Evolutionary conservation across 139 green algal species (phyloP), one percentile per base, ranked within the genome.

Genomic region (Haematococcus lacustris): DNA sequence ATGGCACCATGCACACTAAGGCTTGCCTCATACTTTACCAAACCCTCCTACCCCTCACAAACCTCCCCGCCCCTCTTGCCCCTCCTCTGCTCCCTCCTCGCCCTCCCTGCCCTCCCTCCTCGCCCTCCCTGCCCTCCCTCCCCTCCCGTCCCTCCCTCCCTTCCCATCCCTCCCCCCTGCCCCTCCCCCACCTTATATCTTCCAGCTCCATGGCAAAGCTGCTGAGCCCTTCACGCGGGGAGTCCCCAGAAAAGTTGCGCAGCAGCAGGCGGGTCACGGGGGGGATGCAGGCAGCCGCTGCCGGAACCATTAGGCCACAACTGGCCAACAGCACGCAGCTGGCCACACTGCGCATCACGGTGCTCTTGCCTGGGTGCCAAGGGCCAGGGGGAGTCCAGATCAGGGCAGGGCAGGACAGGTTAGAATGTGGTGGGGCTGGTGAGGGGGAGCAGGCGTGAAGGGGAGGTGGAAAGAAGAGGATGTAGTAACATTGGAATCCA

Each of bases 351-450:
- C 94, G 88, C 53, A 97, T 82, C 21, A 97, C 73, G 1, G 93
- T 98, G 41, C 82, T 93, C 82, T 98, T 98, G 74, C 93, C 93
- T 76, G 80, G n/a, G n/a, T n/a, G n/a, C n/a, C n/a, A n/a, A n/a
- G n/a, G n/a, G n/a, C n/a, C 61, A 43, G 21, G 61, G 57, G 17
- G 57, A 13, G 57, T 21, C 13, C 47, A 21, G 13, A 57, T 21
- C 13, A 13, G 21, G 13, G 21, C 47, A 57, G 13, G 21, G 13
- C 13, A 13, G 33, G 23, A 41, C 23, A 38, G 32, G 60, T 66
- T n/a, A n/a, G 3, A 17, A 39, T 39, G 33, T 5, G n/a, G 4
- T 32, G 32, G 60, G 60, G 3, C 7, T 38, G 25, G 30, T 66
- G 60, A 4, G 25, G n/a, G 57, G 4, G 26, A 7, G 57, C 23